Percentiles rank a stretch among this genome's conserved stretches.
These are phyloP conservation scores for Epichloe brachyelytri DNA, from an alignment of 2,329 filamentous ascomycete genomes.

Conservation along the genomic window DNA sequence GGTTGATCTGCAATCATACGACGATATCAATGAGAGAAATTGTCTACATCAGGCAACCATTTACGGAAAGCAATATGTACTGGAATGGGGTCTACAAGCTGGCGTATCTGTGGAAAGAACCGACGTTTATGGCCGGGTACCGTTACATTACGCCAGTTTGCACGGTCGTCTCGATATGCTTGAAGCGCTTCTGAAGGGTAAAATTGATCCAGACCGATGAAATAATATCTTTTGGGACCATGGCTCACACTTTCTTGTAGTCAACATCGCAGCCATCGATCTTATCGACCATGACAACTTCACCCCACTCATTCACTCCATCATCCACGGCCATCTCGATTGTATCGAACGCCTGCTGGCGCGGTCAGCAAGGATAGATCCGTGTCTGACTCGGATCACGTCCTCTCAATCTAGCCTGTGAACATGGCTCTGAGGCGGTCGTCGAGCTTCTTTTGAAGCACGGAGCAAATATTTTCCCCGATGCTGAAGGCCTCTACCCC, in stretches of 20 bases:
- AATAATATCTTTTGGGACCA: not conserved
- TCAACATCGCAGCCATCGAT: slow-evolving; percentile 65
- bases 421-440: slow-evolving; percentile 76
- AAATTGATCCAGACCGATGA: slow-evolving; percentile 5
- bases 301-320: slow-evolving; percentile 87
- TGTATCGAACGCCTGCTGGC: slow-evolving; percentile 70
- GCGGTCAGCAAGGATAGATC: slow-evolving; percentile 73
- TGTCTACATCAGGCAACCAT: slow-evolving; percentile 95
- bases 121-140: slow-evolving; percentile 89
- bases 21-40: slow-evolving; percentile 96
- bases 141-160: slow-evolving; percentile 92
- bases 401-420: slow-evolving; percentile 87
- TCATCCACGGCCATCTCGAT: slow-evolving; percentile 71
- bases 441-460: slow-evolving; percentile 74
- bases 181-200: slow-evolving; percentile 55
- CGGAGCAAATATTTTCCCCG: slow-evolving; percentile 71
- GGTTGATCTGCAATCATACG: slow-evolving; percentile 84
- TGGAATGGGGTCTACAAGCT: slow-evolving; percentile 60
- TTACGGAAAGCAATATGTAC: slow-evolving; percentile 69
- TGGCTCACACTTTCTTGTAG: slow-evolving; percentile 20
- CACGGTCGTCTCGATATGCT: slow-evolving; percentile 82
- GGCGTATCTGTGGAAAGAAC: slow-evolving; percentile 66
- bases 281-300: slow-evolving; percentile 94
- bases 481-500: slow-evolving; percentile 93
- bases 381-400: slow-evolving; percentile 75